Conservation (phyloP, 2,329 filamentous ascomycete genomes). For the Trichoderma simmonsii region DNA sequence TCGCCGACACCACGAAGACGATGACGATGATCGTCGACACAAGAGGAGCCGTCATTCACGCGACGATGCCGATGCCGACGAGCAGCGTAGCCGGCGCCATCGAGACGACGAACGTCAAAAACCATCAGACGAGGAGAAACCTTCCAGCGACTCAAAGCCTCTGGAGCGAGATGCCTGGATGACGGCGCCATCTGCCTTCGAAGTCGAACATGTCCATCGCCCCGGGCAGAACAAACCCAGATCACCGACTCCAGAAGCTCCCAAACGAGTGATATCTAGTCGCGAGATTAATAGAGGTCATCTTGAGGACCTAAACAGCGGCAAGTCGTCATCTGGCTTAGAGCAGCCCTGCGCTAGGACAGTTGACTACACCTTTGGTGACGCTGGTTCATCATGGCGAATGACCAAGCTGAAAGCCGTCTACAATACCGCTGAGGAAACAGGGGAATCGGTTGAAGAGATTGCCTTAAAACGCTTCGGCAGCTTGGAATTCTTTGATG, state of each 20-base stretch:
- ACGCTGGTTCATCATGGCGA: slow-evolving; percentile 86
- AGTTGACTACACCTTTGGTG: slow-evolving; percentile 82
- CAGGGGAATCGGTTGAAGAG: slow-evolving; percentile 70
- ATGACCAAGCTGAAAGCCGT: slow-evolving; percentile 92
- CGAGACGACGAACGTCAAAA: slow-evolving; percentile 37
- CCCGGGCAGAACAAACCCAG: slow-evolving; percentile 51
- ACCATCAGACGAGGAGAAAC: slow-evolving; percentile 46
- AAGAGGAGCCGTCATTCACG: slow-evolving; percentile 57
- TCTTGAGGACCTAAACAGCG: slow-evolving; percentile 58
- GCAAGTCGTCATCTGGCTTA: slow-evolving; percentile 30
- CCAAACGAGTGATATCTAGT: slow-evolving; percentile 69
- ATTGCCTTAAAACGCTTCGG: slow-evolving; percentile 81
- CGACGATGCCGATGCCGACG: slow-evolving; percentile 49
- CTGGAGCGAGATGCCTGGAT: slow-evolving; percentile 87
- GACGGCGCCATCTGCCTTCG: slow-evolving; percentile 77
- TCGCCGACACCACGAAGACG: slow-evolving; percentile 36
- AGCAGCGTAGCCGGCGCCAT: slow-evolving; percentile 31
- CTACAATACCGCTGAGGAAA: slow-evolving; percentile 74
- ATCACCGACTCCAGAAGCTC: slow-evolving; percentile 42
- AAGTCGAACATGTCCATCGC: slow-evolving; percentile 77
- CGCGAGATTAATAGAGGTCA: slow-evolving; percentile 71
- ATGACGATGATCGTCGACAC: slow-evolving; percentile 53
- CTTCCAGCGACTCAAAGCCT: slow-evolving; percentile 30
- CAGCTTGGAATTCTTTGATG: slow-evolving; percentile 78
- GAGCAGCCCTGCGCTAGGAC: slow-evolving; percentile 46